Percentiles rank a stretch among this genome's conserved stretches.
phyloP scores from a whole-genome alignment of 805 yeast species.

The Candida pseudofarinosa region DNA sequence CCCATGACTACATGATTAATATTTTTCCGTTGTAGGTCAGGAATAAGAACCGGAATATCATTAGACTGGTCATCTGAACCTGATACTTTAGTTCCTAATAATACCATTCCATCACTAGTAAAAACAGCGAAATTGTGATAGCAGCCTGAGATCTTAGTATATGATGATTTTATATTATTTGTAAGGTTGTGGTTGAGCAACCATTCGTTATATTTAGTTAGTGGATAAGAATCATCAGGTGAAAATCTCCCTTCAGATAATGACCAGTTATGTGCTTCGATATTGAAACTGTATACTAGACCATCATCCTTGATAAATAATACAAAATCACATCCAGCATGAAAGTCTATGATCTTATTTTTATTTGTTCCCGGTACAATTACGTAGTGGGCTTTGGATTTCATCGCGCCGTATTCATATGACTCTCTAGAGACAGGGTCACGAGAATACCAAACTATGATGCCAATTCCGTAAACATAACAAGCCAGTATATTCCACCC shows the following conservation, averaged over 20 bases:
- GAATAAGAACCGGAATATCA: conserved; percentile 25
- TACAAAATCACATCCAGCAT: conserved; percentile 50
- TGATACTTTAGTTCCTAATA: conserved; percentile 31
- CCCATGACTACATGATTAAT: conserved; percentile 62
- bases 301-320: conserved; percentile 48
- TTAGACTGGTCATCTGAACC: conserved; percentile 12
- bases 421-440: conserved; percentile 15
- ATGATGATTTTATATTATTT: conserved; percentile 22
- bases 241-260: conserved; percentile 7
- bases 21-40: conserved; percentile 43
- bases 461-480: conserved; percentile 45
- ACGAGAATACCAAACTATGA: conserved; percentile 54
- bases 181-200: conserved; percentile 17
- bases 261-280: conserved; percentile 16
- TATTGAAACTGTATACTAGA: conserved; percentile 31
- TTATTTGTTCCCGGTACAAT: conserved; percentile 39
- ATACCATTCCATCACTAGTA: conserved; percentile 46
- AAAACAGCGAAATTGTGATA: conserved; percentile 53
- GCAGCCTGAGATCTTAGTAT: conserved; percentile 53
- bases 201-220: conserved; percentile 26
- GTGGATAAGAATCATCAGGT: conserved; percentile 6
- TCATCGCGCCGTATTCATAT: conserved; percentile 11
- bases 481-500: conserved; percentile 67
- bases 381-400: conserved; percentile 32
- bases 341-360: conserved; percentile 46